Evolutionary conservation across 2,329 filamentous ascomycete species (phyloP), one percentile per base, ranked within the genome.

Genomic region (Colletotrichum musicola): DNA sequence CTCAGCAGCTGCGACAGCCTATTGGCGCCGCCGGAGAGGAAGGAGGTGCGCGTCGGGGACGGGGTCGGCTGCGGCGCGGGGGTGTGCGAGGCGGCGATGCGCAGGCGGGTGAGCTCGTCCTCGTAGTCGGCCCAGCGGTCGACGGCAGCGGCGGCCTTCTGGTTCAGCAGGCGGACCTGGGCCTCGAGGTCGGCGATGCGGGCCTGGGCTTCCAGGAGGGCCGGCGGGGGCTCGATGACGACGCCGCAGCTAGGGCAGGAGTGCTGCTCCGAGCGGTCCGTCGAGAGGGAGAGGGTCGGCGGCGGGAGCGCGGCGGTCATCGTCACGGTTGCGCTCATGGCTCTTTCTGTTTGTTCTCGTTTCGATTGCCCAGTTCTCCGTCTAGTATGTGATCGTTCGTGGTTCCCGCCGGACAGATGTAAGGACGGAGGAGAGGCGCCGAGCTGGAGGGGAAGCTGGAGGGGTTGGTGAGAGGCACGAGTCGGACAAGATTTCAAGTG

Each of bases 61-160:
- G 76, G 67, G 20, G 64, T 71, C 74, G 58, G 79, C 67, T 55
- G 70, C 73, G 72, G 14, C 56, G 70, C 66, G 67, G 53, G n/a
- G 68, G 74, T 69, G 42, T 72, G 71, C 12, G 75, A 72, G 49
- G 73, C 69, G 35, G 72, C 70, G 35, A 59, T 46, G 72, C 88
- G 88, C 62, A 94, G 83, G 51, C 80, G 83, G 51, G 88, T 84
- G 47, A 94, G 85, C 77, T 94, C 91, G 79, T 94, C 92, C 80
- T 95, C 93, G 84, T 94, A 94, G 81, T 94, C 91, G 75, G 92
- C 91, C 86, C 87, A 90, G 76, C 86, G 87, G 78, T 89, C 86
- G 71, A 89, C 85, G 77, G 84, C 84, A 40, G 89, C 88, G 3
- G 89, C 86, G 64, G 91, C 90, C 79, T 93, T 93, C 73, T 92